A percentile compares a stretch with the other conserved stretches of the same genome.
These are phyloP conservation scores for Kregervanrija pseudodelftensis DNA, from an alignment of 805 yeast species.

Conservation along the genomic window DNA sequence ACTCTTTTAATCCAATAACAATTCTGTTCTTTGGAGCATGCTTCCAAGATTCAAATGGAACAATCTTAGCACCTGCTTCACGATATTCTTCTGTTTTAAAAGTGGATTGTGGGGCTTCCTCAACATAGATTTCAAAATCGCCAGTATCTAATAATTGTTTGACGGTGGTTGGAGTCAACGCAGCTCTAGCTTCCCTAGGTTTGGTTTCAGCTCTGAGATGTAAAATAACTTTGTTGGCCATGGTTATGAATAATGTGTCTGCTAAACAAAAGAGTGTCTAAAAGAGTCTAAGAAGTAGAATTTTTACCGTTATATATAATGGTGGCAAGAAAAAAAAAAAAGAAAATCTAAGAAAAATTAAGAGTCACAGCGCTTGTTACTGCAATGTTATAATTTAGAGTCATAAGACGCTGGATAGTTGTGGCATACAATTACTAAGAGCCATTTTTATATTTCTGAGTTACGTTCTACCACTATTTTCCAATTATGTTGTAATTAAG, in stretches of 20 bases:
- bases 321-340: too few species aligned
- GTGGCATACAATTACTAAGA: too few species aligned
- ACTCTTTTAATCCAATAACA: constrained; percentile 88
- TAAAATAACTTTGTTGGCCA: constrained; percentile 43
- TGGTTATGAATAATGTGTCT: not conserved
- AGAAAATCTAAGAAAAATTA: too few species aligned
- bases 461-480: too few species aligned
- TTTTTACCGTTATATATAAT: too few species aligned
- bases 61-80: constrained; percentile 77
- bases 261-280: too few species aligned
- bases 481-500: too few species aligned
- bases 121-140: constrained; percentile 74
- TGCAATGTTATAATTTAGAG: too few species aligned
- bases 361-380: too few species aligned
- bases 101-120: constrained; percentile 77
- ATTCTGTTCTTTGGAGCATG: constrained; percentile 85
- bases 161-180: constrained; percentile 87
- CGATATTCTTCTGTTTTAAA: constrained; percentile 72
- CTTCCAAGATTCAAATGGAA: constrained; percentile 92
- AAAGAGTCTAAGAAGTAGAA: too few species aligned
- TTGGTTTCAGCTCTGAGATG: constrained; percentile 96
- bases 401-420: too few species aligned
- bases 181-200: constrained; percentile 96
- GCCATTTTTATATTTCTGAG: too few species aligned
- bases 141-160: constrained; percentile 81